Evolutionary conservation across 768 basidiomycete genomes (phyloP), one percentile per base, ranked within the genome.

Genomic region (Termitomyces sp.): DNA sequence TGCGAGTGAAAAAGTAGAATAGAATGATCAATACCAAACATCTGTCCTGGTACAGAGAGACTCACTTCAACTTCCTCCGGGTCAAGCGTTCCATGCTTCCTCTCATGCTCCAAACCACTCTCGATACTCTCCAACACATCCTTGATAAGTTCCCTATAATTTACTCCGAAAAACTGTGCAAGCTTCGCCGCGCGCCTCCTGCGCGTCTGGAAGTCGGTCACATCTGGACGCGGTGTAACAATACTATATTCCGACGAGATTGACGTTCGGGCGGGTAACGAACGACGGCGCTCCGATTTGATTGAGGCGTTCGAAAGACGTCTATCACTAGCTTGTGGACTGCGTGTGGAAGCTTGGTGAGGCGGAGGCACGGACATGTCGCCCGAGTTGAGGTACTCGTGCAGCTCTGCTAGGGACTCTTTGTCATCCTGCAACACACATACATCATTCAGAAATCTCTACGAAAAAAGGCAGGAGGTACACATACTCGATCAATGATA

Each of bases 111-210:
- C 49, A 94, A 66, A 67, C 90, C 76, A 59, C 73, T 80, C 70
- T 92, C 91, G 64, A 94, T 87, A 52, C 87, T 91, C 62, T 91
- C 88, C 61, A 94, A 36, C 32, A 94, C 81, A 66, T 92, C 88
- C 39, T 76, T 78, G 55, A 93, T 85, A 56, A 93, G 72, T 55
- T 89, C 88, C 27, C 84, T 80, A 69, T 94, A 92, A 68, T 91
- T 81, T 42, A 92, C 92, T 24, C 91, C 91, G 71, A 94, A 94
- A 78, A 93, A 93, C 71, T 87, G 80, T 27, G 88, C 87, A 59
- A 94, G 78, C 75, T 94, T 94, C 60, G 91, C 90, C 5, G 90
- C 91, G 57, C 86, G 77, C 42, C 84, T 76, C 53, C 92, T 77
- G 47, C 90, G 85, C 56, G 79, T 69, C 69, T 92, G 87, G 76